These are phyloP conservation scores for Hibiscus syriacus DNA, from an alignment of 345 rosid species.

Conservation along the genomic window DNA sequence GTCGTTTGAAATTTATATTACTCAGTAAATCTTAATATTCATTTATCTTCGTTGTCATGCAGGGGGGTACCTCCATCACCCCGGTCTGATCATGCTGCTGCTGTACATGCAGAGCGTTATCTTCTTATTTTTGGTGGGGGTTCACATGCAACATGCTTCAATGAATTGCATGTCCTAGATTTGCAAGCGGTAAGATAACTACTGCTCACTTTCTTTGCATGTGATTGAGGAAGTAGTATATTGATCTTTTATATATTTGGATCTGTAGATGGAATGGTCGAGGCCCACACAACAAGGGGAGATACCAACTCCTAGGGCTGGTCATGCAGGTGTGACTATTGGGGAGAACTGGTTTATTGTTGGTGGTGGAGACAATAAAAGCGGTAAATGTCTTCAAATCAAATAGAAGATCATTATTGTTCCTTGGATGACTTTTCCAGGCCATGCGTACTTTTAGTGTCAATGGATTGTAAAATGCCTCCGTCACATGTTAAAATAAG, in stretches of 20 bases:
- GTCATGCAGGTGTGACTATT: conserved; percentile 90
- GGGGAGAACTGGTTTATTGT: conserved; percentile 99
- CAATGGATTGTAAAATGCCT: neutral
- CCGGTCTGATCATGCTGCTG: conserved; percentile 97
- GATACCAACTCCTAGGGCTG: conserved; percentile 86
- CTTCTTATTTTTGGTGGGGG: conserved; percentile 98
- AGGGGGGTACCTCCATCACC: conserved; percentile 97
- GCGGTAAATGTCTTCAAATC: conserved; percentile 45
- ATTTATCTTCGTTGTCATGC: conserved; percentile 20
- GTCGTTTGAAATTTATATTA: conserved; percentile 9
- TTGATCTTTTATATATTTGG: conserved; percentile 13
- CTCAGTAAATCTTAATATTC: conserved; percentile 5
- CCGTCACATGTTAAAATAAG: neutral
- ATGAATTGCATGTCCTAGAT: conserved; percentile 95
- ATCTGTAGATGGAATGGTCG: conserved; percentile 93
- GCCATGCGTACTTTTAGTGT: neutral
- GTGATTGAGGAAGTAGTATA: conserved; percentile 4
- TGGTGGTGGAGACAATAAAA: conserved; percentile 99
- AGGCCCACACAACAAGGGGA: conserved; percentile 91
- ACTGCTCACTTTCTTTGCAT: conserved; percentile 8
- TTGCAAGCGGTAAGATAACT: conserved; percentile 77
- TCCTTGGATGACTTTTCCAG: neutral
- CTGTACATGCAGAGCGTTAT: conserved; percentile 92
- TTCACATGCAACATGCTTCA: conserved; percentile 88
- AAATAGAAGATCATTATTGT: neutral